Base-by-base conservation (phyloP, 169 alveolate species). In the Theileria luwenshuni region DNA sequence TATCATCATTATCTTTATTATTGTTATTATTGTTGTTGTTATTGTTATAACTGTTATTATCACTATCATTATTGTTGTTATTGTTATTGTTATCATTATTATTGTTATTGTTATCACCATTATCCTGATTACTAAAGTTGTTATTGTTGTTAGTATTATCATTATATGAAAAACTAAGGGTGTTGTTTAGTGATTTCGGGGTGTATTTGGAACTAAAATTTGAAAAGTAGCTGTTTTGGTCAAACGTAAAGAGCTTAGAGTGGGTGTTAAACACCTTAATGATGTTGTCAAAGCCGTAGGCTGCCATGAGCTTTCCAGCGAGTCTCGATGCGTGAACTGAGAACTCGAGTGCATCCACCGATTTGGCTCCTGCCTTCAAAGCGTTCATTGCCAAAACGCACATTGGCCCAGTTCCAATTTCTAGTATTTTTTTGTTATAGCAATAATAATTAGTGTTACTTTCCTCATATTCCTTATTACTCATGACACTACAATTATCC, bases 401-500 rank as follows among this genome's bases (percentile, higher is more conserved):
- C 65, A 90, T 81, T 30, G 95, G 95, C 0, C 95, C 95, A 6
- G 94, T 90, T 27, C 95, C 95, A 28, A 92, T 73, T 56, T 92
- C 95, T 47, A 92, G 69, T 35, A 92, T 77, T 51, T 86, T 84
- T 58, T 74, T 89, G 64, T 86, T 86, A 45, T 77, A 49, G 70
- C 92, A 71, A 56, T 90, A 75, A 54, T 68, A 73, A 61, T 43
- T 48, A 63, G 58, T 69, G n/a, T 51, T 59, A 25, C 45, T 70
- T 33, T 7, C 49, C 32, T 27, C 28, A 0, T n/a, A 52, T 15
- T 65, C 69, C 10, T 28, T 59, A n/a, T 69, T 61, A 28, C 33
- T 41, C 32, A 43, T 49, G 15, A 56, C 32, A n/a, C 54, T 60
- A 10, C 38, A 32, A 19, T 62, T 81, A 56, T 52, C 60, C 21